Percentiles rank a stretch among this genome's conserved stretches.
These are phyloP conservation scores for Cryptosporidium ubiquitum DNA, from an alignment of 169 alveolate genomes.

Conservation along the genomic window DNA sequence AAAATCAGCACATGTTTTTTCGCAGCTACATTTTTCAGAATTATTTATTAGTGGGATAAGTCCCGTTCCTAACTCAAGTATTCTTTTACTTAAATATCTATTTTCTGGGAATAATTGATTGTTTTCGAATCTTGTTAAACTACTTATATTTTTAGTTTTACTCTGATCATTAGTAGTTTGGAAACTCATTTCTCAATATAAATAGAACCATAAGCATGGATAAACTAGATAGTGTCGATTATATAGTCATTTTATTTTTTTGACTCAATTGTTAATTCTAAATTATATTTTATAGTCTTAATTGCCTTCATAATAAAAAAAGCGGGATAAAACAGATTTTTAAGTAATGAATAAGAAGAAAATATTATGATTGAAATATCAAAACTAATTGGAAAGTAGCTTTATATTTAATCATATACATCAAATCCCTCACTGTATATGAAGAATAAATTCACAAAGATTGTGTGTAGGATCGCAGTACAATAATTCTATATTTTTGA, in stretches of 20 bases:
- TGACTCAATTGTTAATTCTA: neutral
- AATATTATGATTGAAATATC: neutral
- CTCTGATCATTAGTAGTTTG: neutral
- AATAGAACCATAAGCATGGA: neutral
- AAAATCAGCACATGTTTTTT: slow-evolving; percentile 25
- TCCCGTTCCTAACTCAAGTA: slow-evolving; percentile 60
- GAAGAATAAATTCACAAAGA: neutral
- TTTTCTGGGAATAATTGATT: neutral
- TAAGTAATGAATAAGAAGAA: neutral
- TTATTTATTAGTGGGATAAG: slow-evolving; percentile 51
- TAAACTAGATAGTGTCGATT: neutral
- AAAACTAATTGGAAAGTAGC: too few species aligned
- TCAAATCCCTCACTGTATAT: too few species aligned
- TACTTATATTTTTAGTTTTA: neutral
- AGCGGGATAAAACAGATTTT: neutral
- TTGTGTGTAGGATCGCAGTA: neutral
- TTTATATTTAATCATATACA: too few species aligned
- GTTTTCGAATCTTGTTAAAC: neutral
- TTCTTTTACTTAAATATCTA: slow-evolving; percentile 33
- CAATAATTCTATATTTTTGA: too few species aligned
- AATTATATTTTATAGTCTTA: neutral
- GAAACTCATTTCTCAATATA: neutral
- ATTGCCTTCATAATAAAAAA: neutral
- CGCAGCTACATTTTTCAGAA: slow-evolving; percentile 51
- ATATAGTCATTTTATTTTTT: neutral